A percentile compares a stretch with the other conserved stretches of the same genome.
Conservation (phyloP, 2,329 filamentous ascomycete genomes). For the Blastomyces parvus region DNA sequence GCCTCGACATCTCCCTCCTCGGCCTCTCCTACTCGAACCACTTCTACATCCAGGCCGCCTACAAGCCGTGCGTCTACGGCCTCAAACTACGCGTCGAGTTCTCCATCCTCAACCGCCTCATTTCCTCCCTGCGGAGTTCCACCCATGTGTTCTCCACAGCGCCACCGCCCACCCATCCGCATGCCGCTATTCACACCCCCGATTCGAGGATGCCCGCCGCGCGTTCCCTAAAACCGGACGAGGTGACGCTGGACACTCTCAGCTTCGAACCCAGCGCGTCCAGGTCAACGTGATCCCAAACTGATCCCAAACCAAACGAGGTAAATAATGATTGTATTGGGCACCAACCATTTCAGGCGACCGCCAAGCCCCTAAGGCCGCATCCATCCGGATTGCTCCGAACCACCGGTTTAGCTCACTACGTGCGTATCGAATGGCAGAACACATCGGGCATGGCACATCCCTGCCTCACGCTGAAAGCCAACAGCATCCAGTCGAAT, state of each 20-base stretch:
- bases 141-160: background rate
- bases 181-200: background rate
- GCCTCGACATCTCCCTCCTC: constrained; percentile 34
- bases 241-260: background rate
- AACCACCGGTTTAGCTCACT: too few species aligned
- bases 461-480: background rate
- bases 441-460: background rate
- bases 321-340: too few species aligned
- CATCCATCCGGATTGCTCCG: background rate
- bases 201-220: background rate
- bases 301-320: too few species aligned
- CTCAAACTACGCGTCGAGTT: constrained; percentile 43
- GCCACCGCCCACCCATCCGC: background rate
- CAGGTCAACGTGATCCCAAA: background rate
- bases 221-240: background rate
- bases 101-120: constrained; percentile 40
- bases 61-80: constrained; percentile 25
- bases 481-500: background rate
- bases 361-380: background rate
- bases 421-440: background rate
- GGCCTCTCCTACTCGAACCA: constrained; percentile 28
- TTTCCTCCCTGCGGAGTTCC: background rate
- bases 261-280: background rate
- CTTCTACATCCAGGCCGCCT: constrained; percentile 26
- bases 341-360: too few species aligned